Conservation (phyloP, 1,284 basidiomycete species). For the Ceratobasidium sp. region DNA sequence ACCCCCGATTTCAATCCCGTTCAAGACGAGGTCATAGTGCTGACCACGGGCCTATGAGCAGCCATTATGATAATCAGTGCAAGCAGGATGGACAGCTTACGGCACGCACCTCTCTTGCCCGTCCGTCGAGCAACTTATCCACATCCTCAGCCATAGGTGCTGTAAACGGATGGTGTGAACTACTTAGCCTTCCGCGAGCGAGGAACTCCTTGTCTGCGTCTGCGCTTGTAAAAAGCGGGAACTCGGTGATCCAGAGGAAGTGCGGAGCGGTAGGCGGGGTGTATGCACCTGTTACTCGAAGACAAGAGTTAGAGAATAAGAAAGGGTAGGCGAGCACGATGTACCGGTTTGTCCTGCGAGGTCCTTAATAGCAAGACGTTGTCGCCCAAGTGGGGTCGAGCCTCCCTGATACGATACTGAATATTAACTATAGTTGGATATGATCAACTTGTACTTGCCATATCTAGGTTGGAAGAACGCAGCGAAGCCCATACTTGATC, state of each 20-base stretch:
- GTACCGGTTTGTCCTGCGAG: slow-evolving; percentile 73
- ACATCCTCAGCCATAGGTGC: slow-evolving; percentile 94
- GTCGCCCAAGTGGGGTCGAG: slow-evolving; percentile 83
- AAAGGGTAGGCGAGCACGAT: slow-evolving; percentile 53
- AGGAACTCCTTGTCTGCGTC: slow-evolving; percentile 91
- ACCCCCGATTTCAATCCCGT: slow-evolving; percentile 94
- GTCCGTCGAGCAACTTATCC: slow-evolving; percentile 69
- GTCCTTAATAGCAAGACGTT: slow-evolving; percentile 77
- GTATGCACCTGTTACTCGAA: slow-evolving; percentile 75
- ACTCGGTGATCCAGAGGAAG: slow-evolving; percentile 96
- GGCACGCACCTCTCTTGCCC: slow-evolving; percentile 68
- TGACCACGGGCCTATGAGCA: slow-evolving; percentile 83
- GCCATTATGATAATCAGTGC: slow-evolving; percentile 39
- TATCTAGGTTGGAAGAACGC: slow-evolving; percentile 1
- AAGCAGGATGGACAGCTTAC: not conserved
- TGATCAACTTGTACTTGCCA: not conserved
- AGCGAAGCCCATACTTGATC: slow-evolving; percentile 61
- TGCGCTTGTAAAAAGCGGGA: slow-evolving; percentile 91
- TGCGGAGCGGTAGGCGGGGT: slow-evolving; percentile 73
- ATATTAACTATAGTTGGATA: not conserved
- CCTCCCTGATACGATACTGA: slow-evolving; percentile 72
- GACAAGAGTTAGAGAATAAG: slow-evolving; percentile 31
- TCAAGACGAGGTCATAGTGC: slow-evolving; percentile 97
- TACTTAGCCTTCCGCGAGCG: slow-evolving; percentile 88
- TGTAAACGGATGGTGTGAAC: slow-evolving; percentile 95